phyloP scores from a whole-genome alignment of 31 red algal species.

The Porphyra umbilicalis region DNA sequence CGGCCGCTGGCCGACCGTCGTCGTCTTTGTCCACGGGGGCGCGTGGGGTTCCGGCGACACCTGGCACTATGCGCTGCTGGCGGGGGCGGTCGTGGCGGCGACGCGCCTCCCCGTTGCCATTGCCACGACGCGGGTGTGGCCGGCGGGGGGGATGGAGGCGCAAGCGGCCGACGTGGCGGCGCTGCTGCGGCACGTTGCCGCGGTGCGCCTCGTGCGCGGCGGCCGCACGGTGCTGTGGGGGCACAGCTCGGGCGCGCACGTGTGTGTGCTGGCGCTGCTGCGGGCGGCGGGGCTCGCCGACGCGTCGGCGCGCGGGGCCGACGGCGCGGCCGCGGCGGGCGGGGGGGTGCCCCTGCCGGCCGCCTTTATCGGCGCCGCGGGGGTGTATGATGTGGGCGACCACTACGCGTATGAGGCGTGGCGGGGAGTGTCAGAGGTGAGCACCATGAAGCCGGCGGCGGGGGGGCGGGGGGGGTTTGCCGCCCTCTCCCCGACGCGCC shows the following conservation, averaged over 20 bases:
- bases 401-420: slow-evolving; percentile 16
- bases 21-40: slow-evolving; percentile 14
- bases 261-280: slow-evolving; percentile 1
- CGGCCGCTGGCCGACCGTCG: not conserved
- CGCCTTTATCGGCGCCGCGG: not conserved
- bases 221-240: not conserved
- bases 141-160: not conserved
- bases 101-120: not conserved
- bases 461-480: slow-evolving; percentile 2
- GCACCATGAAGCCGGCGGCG: slow-evolving; percentile 11
- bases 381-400: slow-evolving; percentile 8
- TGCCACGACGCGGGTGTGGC: not conserved
- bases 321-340: not conserved
- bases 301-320: not conserved
- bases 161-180: not conserved
- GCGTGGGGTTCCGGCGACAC: slow-evolving; percentile 5
- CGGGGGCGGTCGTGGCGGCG: not conserved
- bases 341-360: not conserved
- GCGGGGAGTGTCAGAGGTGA: slow-evolving; percentile 10
- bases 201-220: not conserved
- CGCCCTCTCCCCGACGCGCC: slow-evolving; percentile 4
- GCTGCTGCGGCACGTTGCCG: not conserved
- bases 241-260: slow-evolving; percentile 4
- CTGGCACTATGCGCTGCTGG: slow-evolving; percentile 6
- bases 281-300: not conserved